phyloP scores from a whole-genome alignment of 129 eudicot species.

The Artemisia argyi region DNA sequence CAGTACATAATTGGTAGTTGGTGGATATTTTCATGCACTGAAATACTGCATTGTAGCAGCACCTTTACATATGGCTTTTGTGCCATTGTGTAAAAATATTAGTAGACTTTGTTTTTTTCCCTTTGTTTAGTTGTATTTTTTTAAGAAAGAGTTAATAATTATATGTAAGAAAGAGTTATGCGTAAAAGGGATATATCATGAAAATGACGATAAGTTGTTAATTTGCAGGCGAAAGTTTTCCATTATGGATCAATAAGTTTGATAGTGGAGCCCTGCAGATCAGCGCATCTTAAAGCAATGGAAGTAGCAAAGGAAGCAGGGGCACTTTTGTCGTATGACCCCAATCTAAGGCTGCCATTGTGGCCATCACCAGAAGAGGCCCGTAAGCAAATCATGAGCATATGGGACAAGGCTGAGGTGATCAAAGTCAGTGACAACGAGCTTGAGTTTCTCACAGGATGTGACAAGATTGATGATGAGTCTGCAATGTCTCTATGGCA shows the following conservation, averaged over 20 bases:
- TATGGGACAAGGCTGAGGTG: slow-evolving; percentile 92
- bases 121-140: no score
- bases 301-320: slow-evolving; percentile 89
- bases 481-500: slow-evolving; percentile 94
- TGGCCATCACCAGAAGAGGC: slow-evolving; percentile 96
- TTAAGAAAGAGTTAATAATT: no score
- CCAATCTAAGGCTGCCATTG: slow-evolving; percentile 84
- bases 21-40: no score
- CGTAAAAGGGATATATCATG: not conserved
- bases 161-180: no score
- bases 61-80: no score
- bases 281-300: slow-evolving; percentile 96
- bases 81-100: no score
- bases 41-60: no score
- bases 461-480: slow-evolving; percentile 73
- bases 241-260: slow-evolving; percentile 97
- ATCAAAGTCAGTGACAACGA: slow-evolving; percentile 93
- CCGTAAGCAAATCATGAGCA: slow-evolving; percentile 82
- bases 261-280: slow-evolving; percentile 99
- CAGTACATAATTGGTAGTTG: no score
- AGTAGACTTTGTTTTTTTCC: no score
- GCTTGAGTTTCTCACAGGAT: slow-evolving; percentile 90
- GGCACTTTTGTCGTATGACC: slow-evolving; percentile 91
- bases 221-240: slow-evolving; percentile 76
- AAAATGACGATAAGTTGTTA: not conserved